These are phyloP conservation scores for Botryosphaeria agaves DNA, from an alignment of 2,329 filamentous ascomycete species.

Conservation along the genomic window DNA sequence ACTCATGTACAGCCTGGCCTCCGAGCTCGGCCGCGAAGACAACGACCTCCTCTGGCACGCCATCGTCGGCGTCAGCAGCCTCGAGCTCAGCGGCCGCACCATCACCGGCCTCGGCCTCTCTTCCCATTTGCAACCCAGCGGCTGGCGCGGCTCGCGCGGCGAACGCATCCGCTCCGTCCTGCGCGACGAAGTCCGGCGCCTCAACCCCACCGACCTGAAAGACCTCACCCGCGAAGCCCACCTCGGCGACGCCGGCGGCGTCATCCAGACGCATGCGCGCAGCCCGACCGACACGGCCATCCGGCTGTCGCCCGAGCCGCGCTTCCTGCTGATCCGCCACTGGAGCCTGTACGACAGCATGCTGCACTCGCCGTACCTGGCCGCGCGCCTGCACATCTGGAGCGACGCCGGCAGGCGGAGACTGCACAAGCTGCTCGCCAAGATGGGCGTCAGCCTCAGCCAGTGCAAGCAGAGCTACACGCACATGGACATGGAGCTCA, in stretches of 20 bases:
- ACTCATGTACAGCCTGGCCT: constrained; percentile 85
- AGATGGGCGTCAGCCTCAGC: constrained; percentile 89
- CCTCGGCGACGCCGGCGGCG: constrained; percentile 51
- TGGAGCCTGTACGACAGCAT: constrained; percentile 98
- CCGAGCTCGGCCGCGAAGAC: constrained; percentile 87
- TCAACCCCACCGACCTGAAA: constrained; percentile 60
- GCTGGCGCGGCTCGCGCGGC: constrained; percentile 69
- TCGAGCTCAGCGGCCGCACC: constrained; percentile 79
- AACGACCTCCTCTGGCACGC: constrained; percentile 92
- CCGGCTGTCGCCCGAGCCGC: constrained; percentile 79
- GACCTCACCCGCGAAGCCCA: constrained; percentile 42
- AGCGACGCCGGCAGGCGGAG: constrained; percentile 76
- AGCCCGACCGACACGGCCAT: constrained; percentile 88
- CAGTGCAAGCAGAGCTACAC: constrained; percentile 94
- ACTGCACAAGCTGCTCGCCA: constrained; percentile 84
- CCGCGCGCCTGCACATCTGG: constrained; percentile 86
- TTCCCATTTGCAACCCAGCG: constrained; percentile 38
- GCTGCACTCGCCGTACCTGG: constrained; percentile 91
- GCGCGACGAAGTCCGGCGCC: constrained; percentile 79
- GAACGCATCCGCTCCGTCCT: constrained; percentile 72
- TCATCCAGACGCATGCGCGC: constrained; percentile 75
- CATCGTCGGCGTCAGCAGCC: constrained; percentile 86
- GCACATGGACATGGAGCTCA: constrained; percentile 97
- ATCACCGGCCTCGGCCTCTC: constrained; percentile 58
- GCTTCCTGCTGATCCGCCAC: constrained; percentile 80